Evolutionary conservation across 768 basidiomycete species (phyloP), one percentile per base, ranked within the genome.

Genomic region (Dentipellis fragilis): DNA sequence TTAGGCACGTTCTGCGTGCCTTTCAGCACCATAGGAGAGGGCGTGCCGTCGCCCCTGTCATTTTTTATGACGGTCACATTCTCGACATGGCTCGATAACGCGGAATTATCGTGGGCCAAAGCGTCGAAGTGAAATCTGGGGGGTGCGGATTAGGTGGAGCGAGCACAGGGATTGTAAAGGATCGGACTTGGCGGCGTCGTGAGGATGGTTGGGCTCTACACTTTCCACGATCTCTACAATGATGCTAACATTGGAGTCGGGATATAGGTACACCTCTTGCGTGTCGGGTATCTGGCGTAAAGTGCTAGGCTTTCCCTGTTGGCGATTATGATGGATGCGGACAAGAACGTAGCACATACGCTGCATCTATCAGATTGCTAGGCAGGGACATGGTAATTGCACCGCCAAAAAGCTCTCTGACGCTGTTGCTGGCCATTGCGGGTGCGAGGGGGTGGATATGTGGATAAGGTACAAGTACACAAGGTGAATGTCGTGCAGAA

Each of bases 51-150:
- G 23, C 71, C 70, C 61, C 70, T 65, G 61, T 71, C 66, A 63
- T 80, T 75, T 53, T 67, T 64, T 36, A 76, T 58, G 3, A 72
- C 63, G n/a, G 59, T 56, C 23, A 81, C 67, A 2, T 65, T 66
- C 17, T 75, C 57, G 17, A 93, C 75, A 21, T 67, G 65, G 10
- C 73, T 70, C 10, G 75, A 75, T 42, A 69, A 60, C 6, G 95
- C 90, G 21, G 78, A 73, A 65, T 96, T 98, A 71, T 98, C 96
- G 63, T 95, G 83, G 11, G 93, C 94, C 46, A 98, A 70, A 1
- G 93, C 86, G 53, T 83, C 78, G 60, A 96, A 96, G 72, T 96
- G 94, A 64, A 86, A 93, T 68, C 95, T 99, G 69, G n/a, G 21
- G 52, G 21, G 29, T 29, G 29, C 29, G 29, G 6, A 29, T 29